Percentiles rank a stretch among this genome's conserved stretches.
These are phyloP conservation scores for Larix kaempferi DNA, from an alignment of 75 land plant species.

Conservation along the genomic window DNA sequence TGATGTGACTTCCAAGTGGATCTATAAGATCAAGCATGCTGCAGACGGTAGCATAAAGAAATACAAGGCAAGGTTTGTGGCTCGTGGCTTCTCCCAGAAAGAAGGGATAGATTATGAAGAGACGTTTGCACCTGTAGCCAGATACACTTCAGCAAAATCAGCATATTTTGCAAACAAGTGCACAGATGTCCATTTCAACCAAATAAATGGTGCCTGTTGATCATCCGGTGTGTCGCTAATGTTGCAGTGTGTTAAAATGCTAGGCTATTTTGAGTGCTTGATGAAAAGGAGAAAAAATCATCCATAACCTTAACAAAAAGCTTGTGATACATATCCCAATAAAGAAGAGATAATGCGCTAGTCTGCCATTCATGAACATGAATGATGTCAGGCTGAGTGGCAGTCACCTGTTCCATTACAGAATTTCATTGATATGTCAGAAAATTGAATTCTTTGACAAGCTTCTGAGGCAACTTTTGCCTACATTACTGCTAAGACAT, in stretches of 20 bases:
- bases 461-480: not conserved
- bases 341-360: slow-evolving; percentile 52
- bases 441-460: not conserved
- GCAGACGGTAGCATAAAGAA: too few species aligned
- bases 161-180: not conserved
- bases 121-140: too few species aligned
- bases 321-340: slow-evolving; percentile 75
- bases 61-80: too few species aligned
- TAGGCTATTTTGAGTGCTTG: not conserved
- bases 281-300: not conserved
- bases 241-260: slow-evolving; percentile 1
- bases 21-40: too few species aligned
- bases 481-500: not conserved
- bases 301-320: slow-evolving; percentile 53
- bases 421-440: not conserved
- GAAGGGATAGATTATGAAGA: too few species aligned
- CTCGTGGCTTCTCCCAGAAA: too few species aligned
- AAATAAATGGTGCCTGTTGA: not conserved
- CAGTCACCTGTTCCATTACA: slow-evolving; percentile 26
- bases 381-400: slow-evolving; percentile 58
- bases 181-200: not conserved
- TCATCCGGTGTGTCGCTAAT: not conserved
- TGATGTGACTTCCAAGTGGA: too few species aligned
- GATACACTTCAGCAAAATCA: slow-evolving; percentile 48
- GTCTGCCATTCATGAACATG: slow-evolving; percentile 79